These are phyloP conservation scores for Olyra latifolia DNA, from an alignment of 176 grass and related monocot genomes.

Conservation along the genomic window DNA sequence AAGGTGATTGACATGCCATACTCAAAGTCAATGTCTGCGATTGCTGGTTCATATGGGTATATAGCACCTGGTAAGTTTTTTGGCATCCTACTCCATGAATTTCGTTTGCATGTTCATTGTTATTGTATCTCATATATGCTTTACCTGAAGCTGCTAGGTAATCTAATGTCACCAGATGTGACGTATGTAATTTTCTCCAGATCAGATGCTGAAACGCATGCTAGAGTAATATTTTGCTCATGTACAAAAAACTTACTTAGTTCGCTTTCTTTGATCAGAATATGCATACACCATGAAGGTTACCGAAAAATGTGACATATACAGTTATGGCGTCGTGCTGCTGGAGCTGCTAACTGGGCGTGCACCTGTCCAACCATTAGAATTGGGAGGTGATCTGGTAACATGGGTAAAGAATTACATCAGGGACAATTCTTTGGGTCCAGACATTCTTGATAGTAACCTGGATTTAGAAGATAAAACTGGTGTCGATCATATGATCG, in stretches of 20 bases:
- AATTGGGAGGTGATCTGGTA: conserved; percentile 89
- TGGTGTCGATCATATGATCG: conserved; percentile 77
- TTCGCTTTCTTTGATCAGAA: conserved; percentile 54
- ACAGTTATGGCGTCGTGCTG: conserved; percentile 93
- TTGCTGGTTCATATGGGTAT: conserved; percentile 98
- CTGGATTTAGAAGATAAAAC: conserved; percentile 67
- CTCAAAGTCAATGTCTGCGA: conserved; percentile 94
- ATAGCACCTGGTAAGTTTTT: conserved; percentile 88
- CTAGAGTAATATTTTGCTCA: neutral
- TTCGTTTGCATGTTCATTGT: neutral
- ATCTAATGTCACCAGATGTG: neutral
- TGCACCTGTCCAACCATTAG: conserved; percentile 84
- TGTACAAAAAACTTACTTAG: conserved; percentile 16
- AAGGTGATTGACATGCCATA: conserved; percentile 98
- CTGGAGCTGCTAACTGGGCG: conserved; percentile 89
- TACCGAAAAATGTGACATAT: conserved; percentile 91
- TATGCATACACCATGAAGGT: conserved; percentile 99
- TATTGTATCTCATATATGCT: neutral
- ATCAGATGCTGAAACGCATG: neutral
- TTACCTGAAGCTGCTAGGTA: conserved; percentile 16
- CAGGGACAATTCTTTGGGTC: conserved; percentile 68
- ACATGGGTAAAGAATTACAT: conserved; percentile 94
- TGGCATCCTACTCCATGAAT: neutral
- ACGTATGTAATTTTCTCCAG: neutral
- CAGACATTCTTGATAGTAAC: conserved; percentile 67